Conservation (phyloP, 106 monocot species). For the Posidonia australis region DNA sequence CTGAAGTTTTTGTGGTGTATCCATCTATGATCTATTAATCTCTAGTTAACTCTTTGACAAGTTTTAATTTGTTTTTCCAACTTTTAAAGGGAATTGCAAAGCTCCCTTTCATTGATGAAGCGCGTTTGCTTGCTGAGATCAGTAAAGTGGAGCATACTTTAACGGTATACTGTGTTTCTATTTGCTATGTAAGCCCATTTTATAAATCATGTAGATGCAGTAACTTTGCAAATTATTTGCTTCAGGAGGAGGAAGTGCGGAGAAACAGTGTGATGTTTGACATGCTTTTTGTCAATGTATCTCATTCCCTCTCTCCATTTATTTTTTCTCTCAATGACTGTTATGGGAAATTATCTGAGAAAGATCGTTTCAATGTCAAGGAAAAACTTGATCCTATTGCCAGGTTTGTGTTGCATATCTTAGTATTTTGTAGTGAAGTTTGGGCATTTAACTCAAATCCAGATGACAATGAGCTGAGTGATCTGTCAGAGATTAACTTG, state of each 20-base stretch:
- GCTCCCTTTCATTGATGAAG: slow-evolving; percentile 93
- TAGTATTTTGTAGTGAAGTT: neutral
- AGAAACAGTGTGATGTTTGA: slow-evolving; percentile 78
- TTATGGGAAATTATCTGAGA: slow-evolving; percentile 47
- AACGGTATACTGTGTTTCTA: slow-evolving; percentile 39
- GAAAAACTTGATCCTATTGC: slow-evolving; percentile 85
- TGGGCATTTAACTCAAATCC: no score
- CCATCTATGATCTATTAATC: neutral
- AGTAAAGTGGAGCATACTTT: slow-evolving; percentile 86
- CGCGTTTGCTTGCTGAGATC: slow-evolving; percentile 71
- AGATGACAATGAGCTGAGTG: no score
- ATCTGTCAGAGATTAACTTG: no score
- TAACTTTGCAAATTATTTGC: neutral
- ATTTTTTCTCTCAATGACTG: slow-evolving; percentile 82
- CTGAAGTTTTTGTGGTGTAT: neutral
- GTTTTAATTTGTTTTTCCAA: neutral
- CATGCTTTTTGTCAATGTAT: slow-evolving; percentile 86
- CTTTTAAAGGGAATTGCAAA: slow-evolving; percentile 67
- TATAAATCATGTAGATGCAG: neutral
- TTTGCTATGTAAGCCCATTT: neutral
- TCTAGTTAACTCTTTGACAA: neutral
- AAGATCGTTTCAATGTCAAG: slow-evolving; percentile 42
- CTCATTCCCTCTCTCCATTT: slow-evolving; percentile 78
- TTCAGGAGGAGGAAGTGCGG: slow-evolving; percentile 77
- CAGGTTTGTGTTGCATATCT: slow-evolving; percentile 31